A percentile compares a stretch with the other conserved stretches of the same genome.
These are phyloP conservation scores for Flaveria trinervia DNA, from an alignment of 129 eudicot species.

Conservation along the genomic window DNA sequence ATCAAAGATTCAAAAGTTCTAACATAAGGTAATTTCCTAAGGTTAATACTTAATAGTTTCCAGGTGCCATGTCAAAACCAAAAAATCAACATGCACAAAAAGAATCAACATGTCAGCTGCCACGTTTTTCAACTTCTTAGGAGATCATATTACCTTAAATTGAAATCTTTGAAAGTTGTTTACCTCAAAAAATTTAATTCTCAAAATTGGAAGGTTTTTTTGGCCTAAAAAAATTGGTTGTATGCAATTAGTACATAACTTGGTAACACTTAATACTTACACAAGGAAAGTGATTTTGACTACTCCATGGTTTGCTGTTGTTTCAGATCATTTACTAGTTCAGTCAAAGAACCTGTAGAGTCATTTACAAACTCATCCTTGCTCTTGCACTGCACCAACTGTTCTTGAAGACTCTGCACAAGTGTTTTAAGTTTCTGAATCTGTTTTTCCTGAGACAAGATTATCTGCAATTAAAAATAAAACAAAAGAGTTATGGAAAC, in stretches of 20 bases:
- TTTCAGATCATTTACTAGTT: constrained; percentile 38
- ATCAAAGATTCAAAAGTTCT: background rate
- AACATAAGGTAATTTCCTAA: background rate
- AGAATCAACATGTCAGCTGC: background rate
- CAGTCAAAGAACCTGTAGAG: constrained; percentile 33
- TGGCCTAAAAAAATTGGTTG: background rate
- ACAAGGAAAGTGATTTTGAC: constrained; percentile 17
- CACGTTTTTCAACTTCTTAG: background rate
- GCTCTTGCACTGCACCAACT: constrained; percentile 43
- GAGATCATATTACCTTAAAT: background rate
- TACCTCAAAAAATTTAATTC: background rate
- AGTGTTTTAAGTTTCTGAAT: constrained; percentile 50
- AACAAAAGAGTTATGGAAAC: constrained; percentile 2
- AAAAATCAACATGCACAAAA: background rate
- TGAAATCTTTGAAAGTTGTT: background rate
- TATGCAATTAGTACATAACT: background rate
- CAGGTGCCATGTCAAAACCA: background rate
- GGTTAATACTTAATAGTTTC: background rate
- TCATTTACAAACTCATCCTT: constrained; percentile 34
- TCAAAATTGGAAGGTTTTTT: background rate
- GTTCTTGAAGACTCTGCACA: constrained; percentile 49
- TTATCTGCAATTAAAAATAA: constrained; percentile 43
- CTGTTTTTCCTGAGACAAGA: constrained; percentile 52
- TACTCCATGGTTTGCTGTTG: constrained; percentile 37
- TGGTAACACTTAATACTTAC: constrained; percentile 19